These are phyloP conservation scores for Rasamsonia emersonii DNA, from an alignment of 2,329 filamentous ascomycete genomes.

Conservation along the genomic window DNA sequence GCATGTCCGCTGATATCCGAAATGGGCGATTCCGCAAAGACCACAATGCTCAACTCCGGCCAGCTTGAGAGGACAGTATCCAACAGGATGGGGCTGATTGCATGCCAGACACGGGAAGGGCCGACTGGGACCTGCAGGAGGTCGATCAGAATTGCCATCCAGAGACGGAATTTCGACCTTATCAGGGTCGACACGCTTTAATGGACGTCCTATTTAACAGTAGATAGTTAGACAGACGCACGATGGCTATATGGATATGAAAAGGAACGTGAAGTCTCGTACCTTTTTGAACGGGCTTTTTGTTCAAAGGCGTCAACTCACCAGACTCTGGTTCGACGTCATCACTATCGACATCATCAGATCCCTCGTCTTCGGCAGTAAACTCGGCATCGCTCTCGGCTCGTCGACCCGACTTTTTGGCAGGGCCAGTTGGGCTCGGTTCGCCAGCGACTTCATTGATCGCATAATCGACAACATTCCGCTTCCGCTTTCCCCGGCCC, in stretches of 20 bases:
- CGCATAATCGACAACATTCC: constrained; percentile 41
- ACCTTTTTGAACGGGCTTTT: constrained; percentile 13
- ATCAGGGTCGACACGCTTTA: constrained; percentile 27
- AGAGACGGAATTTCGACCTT: constrained; percentile 5
- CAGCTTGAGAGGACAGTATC: constrained; percentile 53
- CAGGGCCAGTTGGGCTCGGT: constrained; percentile 11
- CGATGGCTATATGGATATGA: not conserved
- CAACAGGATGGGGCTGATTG: constrained; percentile 43
- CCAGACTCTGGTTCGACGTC: constrained; percentile 14
- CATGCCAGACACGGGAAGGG: constrained; percentile 45
- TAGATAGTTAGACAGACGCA: constrained; percentile 6
- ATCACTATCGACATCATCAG: constrained; percentile 10
- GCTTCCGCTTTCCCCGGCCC: constrained; percentile 73
- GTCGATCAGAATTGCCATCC: constrained; percentile 13
- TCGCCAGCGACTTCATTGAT: constrained; percentile 10
- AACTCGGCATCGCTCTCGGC: constrained; percentile 26
- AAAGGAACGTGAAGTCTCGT: no score
- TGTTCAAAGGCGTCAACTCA: constrained; percentile 18
- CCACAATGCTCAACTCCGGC: constrained; percentile 54
- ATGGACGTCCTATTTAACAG: constrained; percentile 23
- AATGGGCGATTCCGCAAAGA: constrained; percentile 56
- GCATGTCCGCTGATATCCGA: constrained; percentile 48
- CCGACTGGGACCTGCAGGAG: not conserved
- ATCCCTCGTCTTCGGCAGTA: constrained; percentile 18
- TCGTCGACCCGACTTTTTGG: constrained; percentile 14